Evolutionary conservation across 345 rosid species (phyloP).

Genomic region (Populus simonii): DNA sequence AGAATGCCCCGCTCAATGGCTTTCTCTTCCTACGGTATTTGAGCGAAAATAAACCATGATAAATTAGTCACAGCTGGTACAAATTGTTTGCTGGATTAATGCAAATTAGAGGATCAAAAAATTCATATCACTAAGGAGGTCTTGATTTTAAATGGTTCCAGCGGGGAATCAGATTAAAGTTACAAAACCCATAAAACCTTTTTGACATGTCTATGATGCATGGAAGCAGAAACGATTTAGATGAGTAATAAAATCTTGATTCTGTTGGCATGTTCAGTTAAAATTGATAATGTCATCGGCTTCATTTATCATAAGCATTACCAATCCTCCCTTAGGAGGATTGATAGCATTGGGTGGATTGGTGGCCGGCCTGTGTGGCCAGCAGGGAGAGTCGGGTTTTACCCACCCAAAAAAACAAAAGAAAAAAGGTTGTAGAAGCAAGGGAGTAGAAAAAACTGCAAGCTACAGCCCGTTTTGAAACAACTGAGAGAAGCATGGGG

Average conservation of each 20-base stretch:
- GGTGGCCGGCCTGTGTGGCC: background rate
- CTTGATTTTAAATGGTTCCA: background rate
- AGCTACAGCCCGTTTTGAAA: background rate
- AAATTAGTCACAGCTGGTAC: background rate
- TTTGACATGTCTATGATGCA: background rate
- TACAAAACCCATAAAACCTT: background rate
- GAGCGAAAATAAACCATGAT: background rate
- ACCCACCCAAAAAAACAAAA: background rate
- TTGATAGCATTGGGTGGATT: background rate
- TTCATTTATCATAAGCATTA: background rate
- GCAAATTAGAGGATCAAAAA: background rate
- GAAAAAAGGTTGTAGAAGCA: background rate
- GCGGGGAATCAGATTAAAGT: background rate
- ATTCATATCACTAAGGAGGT: background rate
- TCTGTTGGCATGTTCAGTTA: background rate
- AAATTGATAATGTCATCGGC: background rate
- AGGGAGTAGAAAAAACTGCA: background rate
- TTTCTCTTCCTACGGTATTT: constrained; percentile 72
- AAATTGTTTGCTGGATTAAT: background rate
- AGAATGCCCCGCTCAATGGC: constrained; percentile 87
- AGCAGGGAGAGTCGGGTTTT: background rate
- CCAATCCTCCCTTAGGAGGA: background rate
- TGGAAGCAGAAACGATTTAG: background rate
- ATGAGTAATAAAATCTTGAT: background rate
- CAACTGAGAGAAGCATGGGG: background rate